Conservation (phyloP, 108 stramenopile species). For the Nitzschia inconspicua region DNA sequence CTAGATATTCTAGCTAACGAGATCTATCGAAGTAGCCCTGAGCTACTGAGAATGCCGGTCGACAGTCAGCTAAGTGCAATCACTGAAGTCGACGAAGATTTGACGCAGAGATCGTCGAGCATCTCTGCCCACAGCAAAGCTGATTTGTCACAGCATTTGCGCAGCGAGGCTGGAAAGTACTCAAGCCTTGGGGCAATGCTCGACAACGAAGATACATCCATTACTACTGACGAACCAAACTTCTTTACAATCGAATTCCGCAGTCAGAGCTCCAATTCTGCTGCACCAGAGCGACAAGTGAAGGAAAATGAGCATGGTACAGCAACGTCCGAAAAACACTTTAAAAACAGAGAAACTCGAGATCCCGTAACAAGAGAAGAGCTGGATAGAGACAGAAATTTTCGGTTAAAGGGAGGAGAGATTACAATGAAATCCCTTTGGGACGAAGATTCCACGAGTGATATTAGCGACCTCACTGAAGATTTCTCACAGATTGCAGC, state of each 20-base stretch:
- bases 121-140: background rate
- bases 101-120: background rate
- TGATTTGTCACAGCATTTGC: background rate
- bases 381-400: background rate
- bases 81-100: background rate
- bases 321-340: background rate
- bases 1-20: background rate
- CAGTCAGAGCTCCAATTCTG: background rate
- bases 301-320: background rate
- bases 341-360: background rate
- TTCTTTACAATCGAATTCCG: background rate
- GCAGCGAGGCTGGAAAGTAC: background rate
- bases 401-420: background rate
- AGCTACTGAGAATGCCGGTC: background rate
- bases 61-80: conserved; percentile 4
- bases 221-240: background rate
- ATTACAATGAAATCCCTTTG: too few relatives aligned
- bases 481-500: conserved; percentile 1
- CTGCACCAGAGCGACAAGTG: background rate
- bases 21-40: background rate
- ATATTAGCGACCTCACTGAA: conserved; percentile 8
- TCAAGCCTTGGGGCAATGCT: background rate
- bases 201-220: background rate
- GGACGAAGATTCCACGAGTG: background rate
- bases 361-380: background rate